A percentile compares a stretch with the other conserved stretches of the same genome.
Evolutionary conservation across 441 rosid species (phyloP).

Genomic region (Isatis lusitanica): DNA sequence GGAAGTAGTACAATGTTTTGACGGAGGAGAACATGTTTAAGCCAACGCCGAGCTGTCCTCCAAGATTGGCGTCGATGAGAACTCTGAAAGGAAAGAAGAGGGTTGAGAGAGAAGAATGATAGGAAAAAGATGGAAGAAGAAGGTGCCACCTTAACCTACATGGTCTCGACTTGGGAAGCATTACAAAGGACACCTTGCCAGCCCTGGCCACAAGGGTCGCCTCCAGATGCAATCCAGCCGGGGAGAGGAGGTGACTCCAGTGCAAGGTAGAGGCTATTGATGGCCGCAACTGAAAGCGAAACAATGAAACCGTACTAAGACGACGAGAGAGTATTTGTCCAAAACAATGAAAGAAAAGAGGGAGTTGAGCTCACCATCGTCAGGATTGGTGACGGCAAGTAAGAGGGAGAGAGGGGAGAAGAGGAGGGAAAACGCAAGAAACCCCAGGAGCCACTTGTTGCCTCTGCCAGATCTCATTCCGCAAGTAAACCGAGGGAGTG

Average conservation of each 20-base stretch:
- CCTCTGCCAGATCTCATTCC: neutral
- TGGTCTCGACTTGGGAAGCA: neutral
- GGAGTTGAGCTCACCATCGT: neutral
- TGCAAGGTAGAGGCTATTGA: neutral
- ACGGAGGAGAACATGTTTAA: neutral
- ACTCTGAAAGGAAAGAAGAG: neutral
- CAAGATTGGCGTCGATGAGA: neutral
- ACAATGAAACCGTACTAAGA: neutral
- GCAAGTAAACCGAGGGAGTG: neutral
- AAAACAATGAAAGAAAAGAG: neutral
- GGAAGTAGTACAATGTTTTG: neutral
- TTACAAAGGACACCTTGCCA: neutral
- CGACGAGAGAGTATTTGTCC: neutral
- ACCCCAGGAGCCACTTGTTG: neutral
- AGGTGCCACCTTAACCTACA: neutral
- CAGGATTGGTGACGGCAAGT: neutral
- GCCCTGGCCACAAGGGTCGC: neutral
- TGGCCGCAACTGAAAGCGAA: neutral
- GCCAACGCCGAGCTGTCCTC: neutral
- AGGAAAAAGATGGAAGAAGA: neutral
- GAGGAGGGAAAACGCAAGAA: neutral
- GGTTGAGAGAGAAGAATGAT: neutral
- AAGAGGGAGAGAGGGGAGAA: neutral
- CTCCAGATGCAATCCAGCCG: neutral
- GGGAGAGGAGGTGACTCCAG: neutral